Evolutionary conservation across 345 rosid genomes (phyloP).

Genomic region (Populus davidiana): DNA sequence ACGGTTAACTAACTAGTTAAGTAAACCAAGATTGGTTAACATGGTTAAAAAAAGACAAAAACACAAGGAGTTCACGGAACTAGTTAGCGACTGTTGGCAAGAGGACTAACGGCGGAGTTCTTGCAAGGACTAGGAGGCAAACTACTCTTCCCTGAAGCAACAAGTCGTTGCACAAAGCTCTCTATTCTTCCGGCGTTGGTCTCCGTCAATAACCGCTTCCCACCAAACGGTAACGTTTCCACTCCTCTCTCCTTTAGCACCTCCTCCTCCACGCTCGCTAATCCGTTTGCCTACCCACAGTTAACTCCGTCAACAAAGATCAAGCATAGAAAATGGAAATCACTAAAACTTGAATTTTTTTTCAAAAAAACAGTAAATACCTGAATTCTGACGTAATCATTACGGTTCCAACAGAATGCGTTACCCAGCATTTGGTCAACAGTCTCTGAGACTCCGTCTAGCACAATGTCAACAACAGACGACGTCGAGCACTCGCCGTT

Average conservation of each 20-base stretch:
- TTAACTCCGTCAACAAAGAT: constrained; percentile 21
- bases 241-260: constrained; percentile 74
- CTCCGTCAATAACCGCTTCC: constrained; percentile 80
- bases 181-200: constrained; percentile 76
- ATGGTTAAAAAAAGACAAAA: constrained; percentile 1
- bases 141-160: constrained; percentile 71
- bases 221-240: constrained; percentile 86
- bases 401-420: constrained; percentile 91
- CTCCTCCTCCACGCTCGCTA: constrained; percentile 48
- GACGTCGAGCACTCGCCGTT: constrained; percentile 72
- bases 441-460: constrained; percentile 89
- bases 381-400: constrained; percentile 96
- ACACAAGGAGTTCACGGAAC: not conserved
- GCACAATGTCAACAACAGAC: constrained; percentile 64
- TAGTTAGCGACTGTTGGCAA: constrained; percentile 61
- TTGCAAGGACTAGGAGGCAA: constrained; percentile 87
- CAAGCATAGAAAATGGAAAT: not conserved
- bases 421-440: constrained; percentile 94
- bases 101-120: constrained; percentile 60
- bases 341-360: not conserved
- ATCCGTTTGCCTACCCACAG: constrained; percentile 57
- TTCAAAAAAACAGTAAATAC: constrained; percentile 26
- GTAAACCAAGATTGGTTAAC: constrained; percentile 13
- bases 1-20: constrained; percentile 8
- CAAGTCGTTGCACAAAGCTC: constrained; percentile 72